phyloP scores from a whole-genome alignment of 768 basidiomycete genomes.

The Mrakia blollopis region DNA sequence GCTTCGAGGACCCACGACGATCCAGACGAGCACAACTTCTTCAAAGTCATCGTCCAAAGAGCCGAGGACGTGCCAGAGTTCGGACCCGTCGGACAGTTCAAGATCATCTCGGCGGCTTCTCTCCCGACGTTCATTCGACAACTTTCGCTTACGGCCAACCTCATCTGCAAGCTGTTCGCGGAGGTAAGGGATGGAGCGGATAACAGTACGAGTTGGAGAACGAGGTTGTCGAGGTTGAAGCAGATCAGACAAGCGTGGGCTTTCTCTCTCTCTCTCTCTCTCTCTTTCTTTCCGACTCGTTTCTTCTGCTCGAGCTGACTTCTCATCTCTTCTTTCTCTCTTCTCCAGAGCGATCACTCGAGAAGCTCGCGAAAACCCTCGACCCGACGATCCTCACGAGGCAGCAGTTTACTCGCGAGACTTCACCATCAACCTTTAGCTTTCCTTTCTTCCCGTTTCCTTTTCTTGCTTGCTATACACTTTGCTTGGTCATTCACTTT shows the following conservation, averaged over 20 bases:
- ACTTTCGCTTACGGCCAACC: conserved; percentile 77
- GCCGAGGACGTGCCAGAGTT: conserved; percentile 90
- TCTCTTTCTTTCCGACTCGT: neutral
- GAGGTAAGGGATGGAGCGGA: conserved; percentile 64
- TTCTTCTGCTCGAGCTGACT: neutral
- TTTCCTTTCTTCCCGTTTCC: neutral
- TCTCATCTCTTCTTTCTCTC: neutral
- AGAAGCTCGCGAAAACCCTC: neutral
- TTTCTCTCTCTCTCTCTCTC: neutral
- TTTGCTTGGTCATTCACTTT: too few species aligned
- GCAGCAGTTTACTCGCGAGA: neutral
- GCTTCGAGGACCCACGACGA: conserved; percentile 50
- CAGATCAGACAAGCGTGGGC: conserved; percentile 22
- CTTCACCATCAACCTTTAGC: conserved; percentile 18
- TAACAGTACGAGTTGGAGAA: conserved; percentile 83
- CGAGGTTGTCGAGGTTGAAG: conserved; percentile 70
- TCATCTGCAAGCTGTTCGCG: conserved; percentile 80
- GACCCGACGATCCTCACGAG: conserved; percentile 5
- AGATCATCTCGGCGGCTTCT: conserved; percentile 81
- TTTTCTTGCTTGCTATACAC: neutral
- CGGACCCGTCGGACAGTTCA: conserved; percentile 85
- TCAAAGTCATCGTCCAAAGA: conserved; percentile 86
- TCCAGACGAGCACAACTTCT: conserved; percentile 83
- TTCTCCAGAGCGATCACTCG: conserved; percentile 5
- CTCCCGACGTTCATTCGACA: conserved; percentile 84